Evolutionary conservation across 345 rosid genomes (phyloP).

Genomic region (Brassica rapa): DNA sequence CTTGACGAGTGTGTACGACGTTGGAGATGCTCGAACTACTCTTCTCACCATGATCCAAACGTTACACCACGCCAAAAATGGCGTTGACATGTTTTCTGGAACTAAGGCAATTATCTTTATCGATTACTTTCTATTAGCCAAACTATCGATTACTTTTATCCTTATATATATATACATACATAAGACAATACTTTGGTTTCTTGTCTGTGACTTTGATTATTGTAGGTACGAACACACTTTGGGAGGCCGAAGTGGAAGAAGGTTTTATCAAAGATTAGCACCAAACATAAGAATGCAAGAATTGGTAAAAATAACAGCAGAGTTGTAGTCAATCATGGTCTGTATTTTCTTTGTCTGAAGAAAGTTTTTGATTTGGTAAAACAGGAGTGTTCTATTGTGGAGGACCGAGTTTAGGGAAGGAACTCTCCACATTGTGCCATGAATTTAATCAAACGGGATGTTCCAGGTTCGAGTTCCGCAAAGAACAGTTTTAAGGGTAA

Average conservation of each 20-base stretch:
- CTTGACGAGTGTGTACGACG: slow-evolving; percentile 94
- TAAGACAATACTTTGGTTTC: neutral
- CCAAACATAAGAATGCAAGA: slow-evolving; percentile 33
- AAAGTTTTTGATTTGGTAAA: neutral
- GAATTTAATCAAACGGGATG: slow-evolving; percentile 37
- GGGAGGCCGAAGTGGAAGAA: slow-evolving; percentile 45
- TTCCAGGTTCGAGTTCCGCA: slow-evolving; percentile 39
- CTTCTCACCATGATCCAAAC: slow-evolving; percentile 98
- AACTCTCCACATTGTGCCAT: slow-evolving; percentile 35
- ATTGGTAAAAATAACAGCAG: slow-evolving; percentile 20
- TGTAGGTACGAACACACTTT: slow-evolving; percentile 38
- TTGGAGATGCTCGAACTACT: slow-evolving; percentile 52
- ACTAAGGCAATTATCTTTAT: slow-evolving; percentile 56
- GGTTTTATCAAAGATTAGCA: slow-evolving; percentile 35
- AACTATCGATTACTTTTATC: neutral
- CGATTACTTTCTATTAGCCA: neutral
- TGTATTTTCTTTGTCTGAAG: neutral
- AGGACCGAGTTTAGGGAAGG: slow-evolving; percentile 36
- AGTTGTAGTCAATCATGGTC: neutral
- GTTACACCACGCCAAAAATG: slow-evolving; percentile 87
- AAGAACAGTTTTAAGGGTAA: slow-evolving; percentile 33
- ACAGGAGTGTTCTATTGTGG: slow-evolving; percentile 45
- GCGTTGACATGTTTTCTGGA: slow-evolving; percentile 90
- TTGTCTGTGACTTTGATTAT: neutral
- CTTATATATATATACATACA: neutral